phyloP scores from a whole-genome alignment of 2,329 filamentous ascomycete genomes.

The Ceratocystis destructans region DNA sequence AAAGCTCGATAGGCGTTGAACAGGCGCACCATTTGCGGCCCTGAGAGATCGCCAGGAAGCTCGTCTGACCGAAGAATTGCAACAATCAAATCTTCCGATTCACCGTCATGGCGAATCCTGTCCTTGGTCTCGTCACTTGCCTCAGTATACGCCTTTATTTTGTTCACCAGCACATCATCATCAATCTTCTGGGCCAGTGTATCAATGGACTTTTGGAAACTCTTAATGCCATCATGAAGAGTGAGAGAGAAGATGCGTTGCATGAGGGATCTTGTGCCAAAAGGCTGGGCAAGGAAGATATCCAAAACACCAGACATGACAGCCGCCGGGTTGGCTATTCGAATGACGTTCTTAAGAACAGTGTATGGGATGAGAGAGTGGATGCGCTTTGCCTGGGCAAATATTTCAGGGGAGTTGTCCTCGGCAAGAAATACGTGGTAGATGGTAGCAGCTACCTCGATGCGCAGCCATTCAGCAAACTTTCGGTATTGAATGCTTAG shows the following conservation, averaged over 20 bases:
- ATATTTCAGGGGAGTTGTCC: constrained; percentile 93
- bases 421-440: constrained; percentile 97
- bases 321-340: constrained; percentile 87
- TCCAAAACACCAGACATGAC: constrained; percentile 96
- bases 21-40: constrained; percentile 66
- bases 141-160: constrained; percentile 67
- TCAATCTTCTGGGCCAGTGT: constrained; percentile 60
- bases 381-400: constrained; percentile 84
- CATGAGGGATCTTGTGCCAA: constrained; percentile 76
- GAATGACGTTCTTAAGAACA: constrained; percentile 89
- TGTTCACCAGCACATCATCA: constrained; percentile 65
- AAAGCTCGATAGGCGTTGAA: constrained; percentile 96
- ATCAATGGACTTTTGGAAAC: constrained; percentile 78
- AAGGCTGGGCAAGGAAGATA: constrained; percentile 88
- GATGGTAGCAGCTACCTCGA: constrained; percentile 89
- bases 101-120: constrained; percentile 59
- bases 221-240: constrained; percentile 75
- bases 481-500: constrained; percentile 93
- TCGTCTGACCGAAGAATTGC: constrained; percentile 64
- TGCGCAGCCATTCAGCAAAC: constrained; percentile 94
- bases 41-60: constrained; percentile 54
- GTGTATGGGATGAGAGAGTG: constrained; percentile 91
- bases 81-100: constrained; percentile 63
- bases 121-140: constrained; percentile 62
- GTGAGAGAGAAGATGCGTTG: constrained; percentile 91